Evolutionary conservation across 2,329 filamentous ascomycete genomes (phyloP).

Genomic region (Phialocephala sp.): DNA sequence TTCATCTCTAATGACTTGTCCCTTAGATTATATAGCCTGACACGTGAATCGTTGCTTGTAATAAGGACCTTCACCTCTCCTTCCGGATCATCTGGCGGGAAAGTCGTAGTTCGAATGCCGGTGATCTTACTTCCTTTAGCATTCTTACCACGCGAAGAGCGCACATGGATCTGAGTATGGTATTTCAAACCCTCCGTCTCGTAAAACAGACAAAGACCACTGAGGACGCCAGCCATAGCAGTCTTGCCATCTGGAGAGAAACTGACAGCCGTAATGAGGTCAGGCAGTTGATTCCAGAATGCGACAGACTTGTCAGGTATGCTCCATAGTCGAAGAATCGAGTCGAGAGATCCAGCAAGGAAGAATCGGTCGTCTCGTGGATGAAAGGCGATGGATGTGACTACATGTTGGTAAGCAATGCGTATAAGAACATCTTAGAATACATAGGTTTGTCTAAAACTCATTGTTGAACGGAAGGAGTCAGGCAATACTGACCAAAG

Average conservation of each 20-base stretch:
- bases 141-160: conserved; percentile 89
- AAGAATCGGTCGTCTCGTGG: conserved; percentile 96
- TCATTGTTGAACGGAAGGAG: not conserved
- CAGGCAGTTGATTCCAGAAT: conserved; percentile 75
- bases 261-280: conserved; percentile 91
- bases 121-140: conserved; percentile 98
- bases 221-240: conserved; percentile 86
- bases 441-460: not conserved
- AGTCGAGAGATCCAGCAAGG: conserved; percentile 88
- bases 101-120: conserved; percentile 77
- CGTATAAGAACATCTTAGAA: not conserved
- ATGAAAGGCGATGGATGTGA: conserved; percentile 94
- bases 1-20: conserved; percentile 88
- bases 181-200: conserved; percentile 89
- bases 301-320: conserved; percentile 96
- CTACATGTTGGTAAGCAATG: conserved; percentile 44
- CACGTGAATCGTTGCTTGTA: conserved; percentile 92
- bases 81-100: conserved; percentile 60
- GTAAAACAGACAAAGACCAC: conserved; percentile 86
- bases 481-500: conserved; percentile 52
- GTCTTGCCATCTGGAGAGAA: conserved; percentile 93
- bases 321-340: conserved; percentile 89
- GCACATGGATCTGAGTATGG: conserved; percentile 87
- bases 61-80: conserved; percentile 81
- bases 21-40: conserved; percentile 86